These are phyloP conservation scores for Solanum medicagineum DNA, from an alignment of 257 asterid genomes.

Conservation along the genomic window DNA sequence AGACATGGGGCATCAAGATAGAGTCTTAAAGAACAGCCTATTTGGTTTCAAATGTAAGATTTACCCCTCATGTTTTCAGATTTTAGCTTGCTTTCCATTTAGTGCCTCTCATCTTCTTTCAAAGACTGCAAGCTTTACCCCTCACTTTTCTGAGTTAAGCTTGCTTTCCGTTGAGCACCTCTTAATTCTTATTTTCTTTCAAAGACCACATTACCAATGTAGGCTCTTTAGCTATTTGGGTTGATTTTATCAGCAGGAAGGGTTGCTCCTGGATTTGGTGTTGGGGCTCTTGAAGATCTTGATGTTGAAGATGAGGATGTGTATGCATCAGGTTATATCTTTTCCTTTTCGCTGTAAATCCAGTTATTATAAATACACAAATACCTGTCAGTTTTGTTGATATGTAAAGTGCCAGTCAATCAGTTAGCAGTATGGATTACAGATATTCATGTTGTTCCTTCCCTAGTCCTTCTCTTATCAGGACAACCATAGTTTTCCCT, in stretches of 20 bases:
- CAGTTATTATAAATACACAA: not conserved
- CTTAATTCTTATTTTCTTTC: not conserved
- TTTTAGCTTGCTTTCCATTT: not conserved
- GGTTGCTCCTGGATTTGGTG: constrained; percentile 89
- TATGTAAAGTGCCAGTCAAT: not conserved
- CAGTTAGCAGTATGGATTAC: not conserved
- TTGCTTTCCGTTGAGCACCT: not conserved
- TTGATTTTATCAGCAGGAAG: constrained; percentile 42
- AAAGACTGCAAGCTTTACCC: constrained; percentile 14
- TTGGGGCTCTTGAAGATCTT: constrained; percentile 93
- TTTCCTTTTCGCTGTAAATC: not conserved
- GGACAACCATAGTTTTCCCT: not conserved
- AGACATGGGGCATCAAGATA: constrained; percentile 25
- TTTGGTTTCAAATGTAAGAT: constrained; percentile 34
- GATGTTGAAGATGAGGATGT: constrained; percentile 96
- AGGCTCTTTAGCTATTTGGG: constrained; percentile 10
- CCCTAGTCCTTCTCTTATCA: not conserved
- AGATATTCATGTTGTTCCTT: not conserved
- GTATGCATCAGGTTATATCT: constrained; percentile 55
- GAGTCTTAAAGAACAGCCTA: constrained; percentile 41
- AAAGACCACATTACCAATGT: not conserved
- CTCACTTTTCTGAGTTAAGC: not conserved
- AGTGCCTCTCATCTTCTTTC: not conserved
- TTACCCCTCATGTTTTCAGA: not conserved
- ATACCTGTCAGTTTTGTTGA: not conserved